Evolutionary conservation across 139 green algal species (phyloP).

Genomic region (Chlorella sp.): DNA sequence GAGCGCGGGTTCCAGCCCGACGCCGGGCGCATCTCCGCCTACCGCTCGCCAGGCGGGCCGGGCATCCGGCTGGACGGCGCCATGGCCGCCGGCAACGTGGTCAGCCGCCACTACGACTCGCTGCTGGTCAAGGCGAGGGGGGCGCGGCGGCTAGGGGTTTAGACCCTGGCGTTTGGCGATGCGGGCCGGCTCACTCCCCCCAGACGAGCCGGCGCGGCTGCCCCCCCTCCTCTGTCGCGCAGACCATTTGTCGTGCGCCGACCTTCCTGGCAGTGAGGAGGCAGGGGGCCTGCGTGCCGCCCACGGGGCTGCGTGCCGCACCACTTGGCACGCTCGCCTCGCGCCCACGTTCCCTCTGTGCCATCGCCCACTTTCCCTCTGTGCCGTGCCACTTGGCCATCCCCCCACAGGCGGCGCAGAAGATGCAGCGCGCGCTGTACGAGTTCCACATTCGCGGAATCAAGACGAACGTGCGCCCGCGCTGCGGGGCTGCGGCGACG

Average conservation of each 20-base stretch:
- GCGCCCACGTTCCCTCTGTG: too few relatives aligned
- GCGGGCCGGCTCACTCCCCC: too few relatives aligned
- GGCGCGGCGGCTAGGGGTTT: too few relatives aligned
- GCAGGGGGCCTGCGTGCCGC: too few relatives aligned
- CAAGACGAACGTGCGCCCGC: conserved; percentile 44
- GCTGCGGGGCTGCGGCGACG: neutral
- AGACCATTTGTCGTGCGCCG: conserved; percentile 71
- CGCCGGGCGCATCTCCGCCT: conserved; percentile 80
- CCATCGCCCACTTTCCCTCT: too few relatives aligned
- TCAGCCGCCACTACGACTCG: conserved; percentile 88
- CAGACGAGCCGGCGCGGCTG: too few relatives aligned
- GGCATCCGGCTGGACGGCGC: conserved; percentile 91
- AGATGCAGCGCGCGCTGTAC: conserved; percentile 85
- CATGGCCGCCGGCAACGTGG: conserved; percentile 78
- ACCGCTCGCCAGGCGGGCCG: conserved; percentile 78
- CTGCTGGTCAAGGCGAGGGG: conserved; percentile 90
- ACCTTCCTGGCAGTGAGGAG: conserved; percentile 77
- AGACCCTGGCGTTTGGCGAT: too few relatives aligned
- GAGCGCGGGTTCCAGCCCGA: conserved; percentile 83
- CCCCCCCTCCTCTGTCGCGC: too few relatives aligned
- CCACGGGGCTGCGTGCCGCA: too few relatives aligned
- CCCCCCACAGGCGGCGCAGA: conserved; percentile 82
- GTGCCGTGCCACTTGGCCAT: too few relatives aligned
- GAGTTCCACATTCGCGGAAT: conserved; percentile 94
- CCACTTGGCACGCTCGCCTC: too few relatives aligned